phyloP scores from a whole-genome alignment of 2,329 filamentous ascomycete genomes.

The Talaromyces funiculosus region DNA sequence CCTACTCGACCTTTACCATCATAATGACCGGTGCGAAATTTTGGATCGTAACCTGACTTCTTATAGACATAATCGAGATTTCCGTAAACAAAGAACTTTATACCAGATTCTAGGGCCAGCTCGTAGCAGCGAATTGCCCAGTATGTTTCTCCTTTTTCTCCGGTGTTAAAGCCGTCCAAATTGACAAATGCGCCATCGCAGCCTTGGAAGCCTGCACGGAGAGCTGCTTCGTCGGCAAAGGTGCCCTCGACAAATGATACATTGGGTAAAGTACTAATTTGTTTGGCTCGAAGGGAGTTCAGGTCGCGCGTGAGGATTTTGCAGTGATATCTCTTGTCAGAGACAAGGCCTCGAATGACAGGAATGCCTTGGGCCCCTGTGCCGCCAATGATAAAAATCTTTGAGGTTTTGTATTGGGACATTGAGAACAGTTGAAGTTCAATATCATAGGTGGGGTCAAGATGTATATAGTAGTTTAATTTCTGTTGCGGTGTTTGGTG shows the following conservation, averaged over 20 bases:
- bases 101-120: conserved; percentile 30
- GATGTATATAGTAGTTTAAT: too few species aligned
- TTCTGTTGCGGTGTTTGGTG: not conserved
- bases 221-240: not conserved
- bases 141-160: conserved; percentile 49
- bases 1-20: conserved; percentile 43
- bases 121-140: conserved; percentile 38
- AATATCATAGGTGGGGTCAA: not conserved
- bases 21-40: conserved; percentile 46
- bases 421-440: not conserved
- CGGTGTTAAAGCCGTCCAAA: conserved; percentile 50
- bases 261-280: not conserved
- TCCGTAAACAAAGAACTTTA: conserved; percentile 44
- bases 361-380: not conserved
- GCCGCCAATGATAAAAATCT: conserved; percentile 8
- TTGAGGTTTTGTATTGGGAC: not conserved
- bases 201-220: not conserved
- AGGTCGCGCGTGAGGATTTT: not conserved
- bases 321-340: not conserved
- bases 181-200: conserved; percentile 40
- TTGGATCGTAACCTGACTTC: conserved; percentile 43
- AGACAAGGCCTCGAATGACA: not conserved
- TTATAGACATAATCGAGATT: conserved; percentile 49
- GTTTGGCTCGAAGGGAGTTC: not conserved
- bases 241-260: not conserved